Evolutionary conservation across 164 flowering plant genomes (phyloP).

Genomic region (Vitis riparia): DNA sequence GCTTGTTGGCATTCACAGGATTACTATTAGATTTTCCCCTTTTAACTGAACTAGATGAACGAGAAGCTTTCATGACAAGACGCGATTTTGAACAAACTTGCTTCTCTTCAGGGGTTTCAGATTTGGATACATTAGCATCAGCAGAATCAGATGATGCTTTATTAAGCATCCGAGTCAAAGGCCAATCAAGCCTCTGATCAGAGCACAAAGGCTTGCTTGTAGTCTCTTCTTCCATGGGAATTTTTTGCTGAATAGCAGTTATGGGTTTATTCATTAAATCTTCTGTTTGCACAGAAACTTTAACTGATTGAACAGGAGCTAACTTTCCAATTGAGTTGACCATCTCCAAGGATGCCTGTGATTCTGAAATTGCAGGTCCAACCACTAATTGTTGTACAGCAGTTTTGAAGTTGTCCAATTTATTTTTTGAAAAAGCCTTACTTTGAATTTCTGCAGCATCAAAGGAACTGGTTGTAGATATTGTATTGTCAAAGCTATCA

Average conservation of each 20-base stretch:
- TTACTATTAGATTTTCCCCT: conserved; percentile 40
- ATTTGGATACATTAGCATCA: conserved; percentile 26
- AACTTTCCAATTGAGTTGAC: conserved; percentile 18
- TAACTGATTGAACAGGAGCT: conserved; percentile 15
- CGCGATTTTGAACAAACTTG: conserved; percentile 29
- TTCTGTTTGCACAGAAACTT: conserved; percentile 21
- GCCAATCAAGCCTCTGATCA: conserved; percentile 16
- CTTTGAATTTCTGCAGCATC: conserved; percentile 19
- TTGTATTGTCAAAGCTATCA: conserved; percentile 10
- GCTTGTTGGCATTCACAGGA: conserved; percentile 15
- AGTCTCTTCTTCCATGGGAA: conserved; percentile 20
- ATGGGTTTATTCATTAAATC: conserved; percentile 15
- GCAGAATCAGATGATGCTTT: conserved; percentile 25
- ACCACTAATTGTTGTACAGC: conserved; percentile 15
- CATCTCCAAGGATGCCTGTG: conserved; percentile 16
- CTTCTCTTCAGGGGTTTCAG: conserved; percentile 29
- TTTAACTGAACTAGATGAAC: conserved; percentile 47
- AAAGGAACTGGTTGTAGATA: conserved; percentile 10
- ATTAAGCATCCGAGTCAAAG: conserved; percentile 1
- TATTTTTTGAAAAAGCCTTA: conserved; percentile 7
- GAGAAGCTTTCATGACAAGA: conserved; percentile 39
- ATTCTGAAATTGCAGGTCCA: conserved; percentile 13
- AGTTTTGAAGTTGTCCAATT: conserved; percentile 7
- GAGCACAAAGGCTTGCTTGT: conserved; percentile 11
- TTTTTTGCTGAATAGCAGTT: conserved; percentile 21